Base-by-base conservation (phyloP, 768 basidiomycete species). In the Termitomyces bulborhizus region DNA sequence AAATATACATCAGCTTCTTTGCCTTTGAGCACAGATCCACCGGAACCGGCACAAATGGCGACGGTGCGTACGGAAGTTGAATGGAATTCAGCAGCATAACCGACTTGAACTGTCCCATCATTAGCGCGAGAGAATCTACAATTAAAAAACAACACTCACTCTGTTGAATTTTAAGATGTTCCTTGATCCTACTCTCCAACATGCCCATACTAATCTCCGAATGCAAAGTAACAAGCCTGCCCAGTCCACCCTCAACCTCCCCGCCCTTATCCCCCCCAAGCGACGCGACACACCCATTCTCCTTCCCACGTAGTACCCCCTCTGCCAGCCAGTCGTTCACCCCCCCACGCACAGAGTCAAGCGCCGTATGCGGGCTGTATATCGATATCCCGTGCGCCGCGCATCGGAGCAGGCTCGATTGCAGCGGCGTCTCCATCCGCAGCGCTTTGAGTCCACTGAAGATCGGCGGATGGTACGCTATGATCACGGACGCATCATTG, bases 11-110 rank as follows among this genome's bases (percentile, higher is more conserved):
- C 94, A 39, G 93, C 94, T 45, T 81, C 70, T 39, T 82, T 76
- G 47, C 82, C 85, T 18, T 76, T 69, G 46, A 98, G 79, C 68
- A 95, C 76, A 43, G 86, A 86, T 1, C 82, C 88, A 47, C 93
- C 95, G 29, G 88, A 86, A 36, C 96, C 96, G 36, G 94, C 94
- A 69, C 95, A 97, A 57, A 98, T 86, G 50, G 90, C 94, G 55
- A 97, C 79, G 29, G 84, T 83, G 54, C 73, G 70, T 49, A 88
- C 63, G 59, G 68, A 62, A 46, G 68, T 53, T 34, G 65, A 77
- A 68, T 54, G 57, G 56, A 57, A 61, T 60, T 60, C 58, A 31
- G 57, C 60, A 55, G 70, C 76, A 64, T 80, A 80, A 37, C 83
- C 88, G 42, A 90, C 80, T 74, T 88, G 86, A 58, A 90, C 88